Evolutionary conservation across 257 asterid genomes (phyloP), one percentile per base, ranked within the genome.

Genomic region (Perilla frutescens): DNA sequence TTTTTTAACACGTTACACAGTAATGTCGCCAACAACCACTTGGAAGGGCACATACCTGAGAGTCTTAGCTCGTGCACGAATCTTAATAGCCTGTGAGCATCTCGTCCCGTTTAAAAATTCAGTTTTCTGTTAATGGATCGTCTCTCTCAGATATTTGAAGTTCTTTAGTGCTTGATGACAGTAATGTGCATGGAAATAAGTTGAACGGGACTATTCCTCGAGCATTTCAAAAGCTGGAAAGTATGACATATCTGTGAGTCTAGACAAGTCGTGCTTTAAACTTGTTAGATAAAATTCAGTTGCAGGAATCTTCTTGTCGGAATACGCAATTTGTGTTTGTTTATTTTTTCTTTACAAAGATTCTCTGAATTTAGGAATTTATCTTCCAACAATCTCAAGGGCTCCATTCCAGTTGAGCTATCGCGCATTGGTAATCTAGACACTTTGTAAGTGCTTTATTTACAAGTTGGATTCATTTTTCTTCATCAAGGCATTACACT

Each of bases 61-160:
- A 87, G 84, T 79, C 88, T 93, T 34, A 83, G 98, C 86, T 91
- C 97, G 0, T 93, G 98, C 66, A 84, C 89, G 50, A 93, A 89
- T 83, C 88, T 93, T 76, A 93, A 93, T 77, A 89, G 97, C 92
- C 95, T 93, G 98, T 93, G 80, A 91, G 98, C 62, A 49, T 68
- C 72, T 34, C 1, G 26, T 34, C 5, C 47, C 60, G 32, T 67
- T 15, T 13, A 4, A 41, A 7, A 44, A 44, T 11, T 9, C 34
- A 7, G 6, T 15, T 26, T 13, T 13, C 39, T 29, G 45, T 70
- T 12, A 43, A n/a, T 26, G 20, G 26, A 8, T 9, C 32, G 8
- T 59, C 72, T 57, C 14, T 36, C 26, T 50, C 47, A 10, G 49
- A 32, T n/a, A 31, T 58, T 10, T 8, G 34, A 49, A 56, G 58